Evolutionary conservation across 2,329 filamentous ascomycete species (phyloP).

Genomic region (Helicocarpus griseus): DNA sequence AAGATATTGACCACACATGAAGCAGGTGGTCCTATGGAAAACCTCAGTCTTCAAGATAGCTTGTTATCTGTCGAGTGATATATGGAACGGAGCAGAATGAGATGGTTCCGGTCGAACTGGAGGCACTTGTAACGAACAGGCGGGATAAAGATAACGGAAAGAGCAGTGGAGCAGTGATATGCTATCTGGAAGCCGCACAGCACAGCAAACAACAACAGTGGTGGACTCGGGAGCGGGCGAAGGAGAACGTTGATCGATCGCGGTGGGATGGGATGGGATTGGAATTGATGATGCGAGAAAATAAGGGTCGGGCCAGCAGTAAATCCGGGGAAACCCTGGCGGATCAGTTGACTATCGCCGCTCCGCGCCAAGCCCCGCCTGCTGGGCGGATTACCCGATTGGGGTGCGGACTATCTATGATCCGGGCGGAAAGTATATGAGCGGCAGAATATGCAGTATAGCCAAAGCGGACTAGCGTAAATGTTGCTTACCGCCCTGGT

Average conservation of each 20-base stretch:
- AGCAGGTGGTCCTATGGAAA: not conserved
- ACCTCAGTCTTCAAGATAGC: not conserved
- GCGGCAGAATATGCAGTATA: not conserved
- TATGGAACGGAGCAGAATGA: not conserved
- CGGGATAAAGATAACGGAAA: too few species aligned
- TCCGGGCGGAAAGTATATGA: not conserved
- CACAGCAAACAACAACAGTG: not conserved
- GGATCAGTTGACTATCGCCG: not conserved
- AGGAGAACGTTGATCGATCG: not conserved
- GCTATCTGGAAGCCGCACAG: not conserved
- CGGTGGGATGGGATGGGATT: not conserved
- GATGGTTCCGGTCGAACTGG: not conserved
- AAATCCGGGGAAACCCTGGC: constrained; percentile 6
- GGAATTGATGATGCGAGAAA: not conserved
- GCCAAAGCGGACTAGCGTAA: not conserved
- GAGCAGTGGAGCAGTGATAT: not conserved
- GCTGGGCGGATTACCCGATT: not conserved
- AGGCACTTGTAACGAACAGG: too few species aligned
- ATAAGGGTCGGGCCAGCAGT: constrained; percentile 1
- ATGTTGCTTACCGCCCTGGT: not conserved
- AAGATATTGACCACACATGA: not conserved
- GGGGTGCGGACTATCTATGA: not conserved
- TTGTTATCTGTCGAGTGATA: not conserved
- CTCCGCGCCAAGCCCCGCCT: not conserved
- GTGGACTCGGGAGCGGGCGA: not conserved